Base-by-base conservation (phyloP, 2,329 filamentous ascomycete genomes). In the Phaeosphaeria sp. region DNA sequence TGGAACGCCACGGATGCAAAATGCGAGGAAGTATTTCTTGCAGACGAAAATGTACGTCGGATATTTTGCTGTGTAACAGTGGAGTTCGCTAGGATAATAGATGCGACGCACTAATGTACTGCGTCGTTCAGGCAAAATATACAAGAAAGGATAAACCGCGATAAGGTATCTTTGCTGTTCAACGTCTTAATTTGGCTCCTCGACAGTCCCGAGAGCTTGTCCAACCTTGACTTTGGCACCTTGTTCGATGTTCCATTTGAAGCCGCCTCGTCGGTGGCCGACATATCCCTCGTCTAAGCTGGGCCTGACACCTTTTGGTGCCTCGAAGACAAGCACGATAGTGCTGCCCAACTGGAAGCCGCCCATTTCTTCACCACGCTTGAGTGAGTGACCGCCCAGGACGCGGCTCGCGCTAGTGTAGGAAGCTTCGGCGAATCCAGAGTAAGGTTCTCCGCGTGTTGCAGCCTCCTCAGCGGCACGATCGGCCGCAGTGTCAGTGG, bases 301-400 rank as follows among this genome's bases (percentile, higher is more conserved):
- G 50, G 83, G 82, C 45, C 83, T 74, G 25, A 78, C 71, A 15
- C 86, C 86, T 67, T 89, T 87, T 0, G 95, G 95, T 13, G 95
- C 95, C 79, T 99, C 96, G 74, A 99, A 99, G 0, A 99, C 93
- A 51, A 99, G 82, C 40, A 99, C 95, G 65, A 99, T 89, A 1
- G 94, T 97, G 76, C 92, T 97, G 20, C 95, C 95, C 3, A 99
- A 84, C 81, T 96, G 92, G 80, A 99, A 99, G 0, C 95, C 96
- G 53, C 95, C 95, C 93, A 99, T 98, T 78, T 99, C 95, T 74
- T 98, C 94, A 36, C 95, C 95, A 45, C 91, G 85, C 62, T 89
- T 87, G 54, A 99, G 81, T 1, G 94, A 90, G 74, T 98, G 89
- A 2, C 96, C 95, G 20, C 87, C 87, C 0, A 99, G 83, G 2